phyloP scores from a whole-genome alignment of 2,329 filamentous ascomycete species.

The Cercospora brassicicola region DNA sequence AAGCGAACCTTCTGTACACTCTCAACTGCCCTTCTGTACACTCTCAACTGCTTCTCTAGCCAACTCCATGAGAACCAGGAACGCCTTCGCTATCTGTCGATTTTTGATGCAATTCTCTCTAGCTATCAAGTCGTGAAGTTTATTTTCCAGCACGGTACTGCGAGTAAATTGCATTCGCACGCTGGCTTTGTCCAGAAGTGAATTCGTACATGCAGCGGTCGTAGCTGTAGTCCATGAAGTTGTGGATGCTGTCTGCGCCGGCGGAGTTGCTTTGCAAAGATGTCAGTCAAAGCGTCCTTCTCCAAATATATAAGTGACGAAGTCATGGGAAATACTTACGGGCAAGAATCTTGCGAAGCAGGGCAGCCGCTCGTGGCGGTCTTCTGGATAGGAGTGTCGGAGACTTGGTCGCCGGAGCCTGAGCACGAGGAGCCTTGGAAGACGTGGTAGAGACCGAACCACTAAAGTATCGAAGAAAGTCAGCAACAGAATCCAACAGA shows the following conservation, averaged over 20 bases:
- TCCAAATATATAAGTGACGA: neutral
- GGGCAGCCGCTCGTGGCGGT: slow-evolving; percentile 54
- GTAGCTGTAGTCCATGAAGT: slow-evolving; percentile 52
- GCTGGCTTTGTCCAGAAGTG: slow-evolving; percentile 24
- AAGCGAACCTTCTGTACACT: neutral
- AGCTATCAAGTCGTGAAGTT: neutral
- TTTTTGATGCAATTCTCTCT: neutral
- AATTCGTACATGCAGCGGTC: slow-evolving; percentile 30
- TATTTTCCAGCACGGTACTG: slow-evolving; percentile 27
- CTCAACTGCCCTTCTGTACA: neutral
- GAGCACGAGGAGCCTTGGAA: slow-evolving; percentile 46
- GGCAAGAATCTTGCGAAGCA: slow-evolving; percentile 50
- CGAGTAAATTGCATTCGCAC: slow-evolving; percentile 24
- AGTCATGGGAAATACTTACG: slow-evolving; percentile 20
- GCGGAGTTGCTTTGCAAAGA: slow-evolving; percentile 26
- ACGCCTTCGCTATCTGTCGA: slow-evolving; percentile 3
- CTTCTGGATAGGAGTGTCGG: slow-evolving; percentile 44
- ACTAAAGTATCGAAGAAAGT: slow-evolving; percentile 20
- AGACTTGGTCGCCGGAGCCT: slow-evolving; percentile 46
- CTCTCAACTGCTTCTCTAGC: neutral
- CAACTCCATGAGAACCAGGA: neutral
- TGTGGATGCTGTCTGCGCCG: slow-evolving; percentile 53
- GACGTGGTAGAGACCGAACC: slow-evolving; percentile 47
- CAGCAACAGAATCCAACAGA: neutral
- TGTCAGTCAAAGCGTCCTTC: neutral